These are phyloP conservation scores for Neocatenulostroma microsporum DNA, from an alignment of 2,329 filamentous ascomycete species.

Conservation along the genomic window DNA sequence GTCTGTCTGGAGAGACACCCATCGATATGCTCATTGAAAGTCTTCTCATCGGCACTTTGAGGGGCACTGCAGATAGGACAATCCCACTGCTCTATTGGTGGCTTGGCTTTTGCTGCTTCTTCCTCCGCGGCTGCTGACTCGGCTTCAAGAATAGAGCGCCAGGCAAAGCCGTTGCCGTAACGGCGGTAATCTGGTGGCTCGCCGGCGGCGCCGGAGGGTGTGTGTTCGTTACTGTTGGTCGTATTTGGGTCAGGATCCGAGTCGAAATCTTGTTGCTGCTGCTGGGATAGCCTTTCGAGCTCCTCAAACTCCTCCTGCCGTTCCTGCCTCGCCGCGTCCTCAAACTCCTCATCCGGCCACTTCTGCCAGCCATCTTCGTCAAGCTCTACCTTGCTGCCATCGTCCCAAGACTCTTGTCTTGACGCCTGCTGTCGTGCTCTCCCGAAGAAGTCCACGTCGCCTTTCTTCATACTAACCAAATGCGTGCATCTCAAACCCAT, in stretches of 20 bases:
- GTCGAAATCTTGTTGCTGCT: background rate
- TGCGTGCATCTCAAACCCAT: slow-evolving; percentile 87
- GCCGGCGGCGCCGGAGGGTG: slow-evolving; percentile 6
- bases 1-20: slow-evolving; percentile 78
- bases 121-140: slow-evolving; percentile 14
- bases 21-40: slow-evolving; percentile 89
- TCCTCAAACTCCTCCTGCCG: slow-evolving; percentile 54
- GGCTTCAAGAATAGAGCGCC: slow-evolving; percentile 26
- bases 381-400: slow-evolving; percentile 25
- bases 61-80: slow-evolving; percentile 82
- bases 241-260: background rate
- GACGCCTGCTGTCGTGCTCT: slow-evolving; percentile 23
- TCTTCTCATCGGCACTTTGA: slow-evolving; percentile 64
- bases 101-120: slow-evolving; percentile 17
- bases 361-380: slow-evolving; percentile 56
- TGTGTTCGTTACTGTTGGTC: too few relatives aligned
- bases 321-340: slow-evolving; percentile 53
- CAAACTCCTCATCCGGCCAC: slow-evolving; percentile 60
- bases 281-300: slow-evolving; percentile 48
- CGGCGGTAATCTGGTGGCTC: slow-evolving; percentile 20
- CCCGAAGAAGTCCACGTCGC: slow-evolving; percentile 74
- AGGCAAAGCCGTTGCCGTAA: slow-evolving; percentile 27
- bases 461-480: slow-evolving; percentile 76
- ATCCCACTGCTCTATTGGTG: slow-evolving; percentile 54
- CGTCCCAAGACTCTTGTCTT: slow-evolving; percentile 31